phyloP scores from a whole-genome alignment of 2,329 filamentous ascomycete species.

The Penicillium sp. region DNA sequence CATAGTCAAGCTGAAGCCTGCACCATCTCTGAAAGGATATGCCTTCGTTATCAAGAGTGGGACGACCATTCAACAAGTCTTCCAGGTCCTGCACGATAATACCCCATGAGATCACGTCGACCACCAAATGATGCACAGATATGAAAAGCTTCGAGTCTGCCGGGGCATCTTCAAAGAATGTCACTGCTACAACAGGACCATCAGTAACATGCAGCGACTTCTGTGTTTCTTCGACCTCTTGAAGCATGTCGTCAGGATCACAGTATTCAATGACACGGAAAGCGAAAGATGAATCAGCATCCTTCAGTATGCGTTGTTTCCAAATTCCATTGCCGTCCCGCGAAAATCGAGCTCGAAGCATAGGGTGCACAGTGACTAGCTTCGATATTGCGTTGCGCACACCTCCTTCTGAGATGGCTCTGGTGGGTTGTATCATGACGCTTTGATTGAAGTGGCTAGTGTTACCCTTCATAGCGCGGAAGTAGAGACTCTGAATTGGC shows the following conservation, averaged over 20 bases:
- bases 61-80: constrained; percentile 9
- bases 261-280: constrained; percentile 5
- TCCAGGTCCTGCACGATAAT: constrained; percentile 23
- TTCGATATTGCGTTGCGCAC: constrained; percentile 14
- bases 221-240: constrained; percentile 10
- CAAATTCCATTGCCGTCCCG: constrained; percentile 16
- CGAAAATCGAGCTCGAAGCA: constrained; percentile 22
- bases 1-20: constrained; percentile 13
- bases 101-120: constrained; percentile 23
- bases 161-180: background rate
- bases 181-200: constrained; percentile 11
- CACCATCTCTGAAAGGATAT: constrained; percentile 16
- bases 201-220: constrained; percentile 9
- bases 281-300: constrained; percentile 2
- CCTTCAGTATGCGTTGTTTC: constrained; percentile 15
- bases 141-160: constrained; percentile 14
- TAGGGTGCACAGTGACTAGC: constrained; percentile 18
- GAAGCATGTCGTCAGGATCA: constrained; percentile 8
- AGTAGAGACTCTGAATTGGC: constrained; percentile 22
- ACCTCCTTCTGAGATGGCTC: background rate
- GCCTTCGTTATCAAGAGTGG: background rate
- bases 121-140: constrained; percentile 19
- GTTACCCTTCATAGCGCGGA: constrained; percentile 17
- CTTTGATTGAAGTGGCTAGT: constrained; percentile 22
- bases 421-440: constrained; percentile 13